Percentiles rank a stretch among this genome's conserved stretches.
Conservation (phyloP, 441 rosid genomes). For the Viola pubescens region DNA sequence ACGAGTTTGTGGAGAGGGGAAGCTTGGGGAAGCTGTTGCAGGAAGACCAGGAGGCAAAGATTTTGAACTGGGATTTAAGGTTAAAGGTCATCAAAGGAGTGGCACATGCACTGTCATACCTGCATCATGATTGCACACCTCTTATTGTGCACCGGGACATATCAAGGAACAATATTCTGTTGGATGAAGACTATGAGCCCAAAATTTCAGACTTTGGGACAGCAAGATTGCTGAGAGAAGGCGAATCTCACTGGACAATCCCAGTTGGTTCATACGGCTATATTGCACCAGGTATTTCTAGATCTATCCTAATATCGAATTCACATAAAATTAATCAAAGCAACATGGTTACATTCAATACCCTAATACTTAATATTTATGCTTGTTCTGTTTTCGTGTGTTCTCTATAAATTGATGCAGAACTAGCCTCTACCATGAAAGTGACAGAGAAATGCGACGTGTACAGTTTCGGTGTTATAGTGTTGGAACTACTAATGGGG, state of each 20-base stretch:
- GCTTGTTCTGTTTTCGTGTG: not conserved
- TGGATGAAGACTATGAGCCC: conserved; percentile 17
- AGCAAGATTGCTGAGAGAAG: conserved; percentile 21
- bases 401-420: conserved; percentile 13
- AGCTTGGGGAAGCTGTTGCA: conserved; percentile 13
- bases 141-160: conserved; percentile 23
- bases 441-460: conserved; percentile 20
- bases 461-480: conserved; percentile 22
- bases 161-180: conserved; percentile 21
- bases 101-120: conserved; percentile 25
- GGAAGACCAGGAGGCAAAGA: conserved; percentile 1
- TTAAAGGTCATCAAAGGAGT: conserved; percentile 15
- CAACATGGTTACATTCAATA: not conserved
- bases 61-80: conserved; percentile 19
- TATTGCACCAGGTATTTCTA: conserved; percentile 23
- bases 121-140: conserved; percentile 23
- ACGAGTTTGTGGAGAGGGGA: conserved; percentile 17
- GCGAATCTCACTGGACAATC: conserved; percentile 12
- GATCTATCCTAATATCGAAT: not conserved
- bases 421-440: conserved; percentile 18
- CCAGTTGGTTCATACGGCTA: conserved; percentile 22
- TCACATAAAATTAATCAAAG: not conserved
- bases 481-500: conserved; percentile 18
- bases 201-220: conserved; percentile 21
- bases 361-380: not conserved